Evolutionary conservation across 2,329 filamentous ascomycete genomes (phyloP).

Genomic region (Alternaria angustiovoidea): DNA sequence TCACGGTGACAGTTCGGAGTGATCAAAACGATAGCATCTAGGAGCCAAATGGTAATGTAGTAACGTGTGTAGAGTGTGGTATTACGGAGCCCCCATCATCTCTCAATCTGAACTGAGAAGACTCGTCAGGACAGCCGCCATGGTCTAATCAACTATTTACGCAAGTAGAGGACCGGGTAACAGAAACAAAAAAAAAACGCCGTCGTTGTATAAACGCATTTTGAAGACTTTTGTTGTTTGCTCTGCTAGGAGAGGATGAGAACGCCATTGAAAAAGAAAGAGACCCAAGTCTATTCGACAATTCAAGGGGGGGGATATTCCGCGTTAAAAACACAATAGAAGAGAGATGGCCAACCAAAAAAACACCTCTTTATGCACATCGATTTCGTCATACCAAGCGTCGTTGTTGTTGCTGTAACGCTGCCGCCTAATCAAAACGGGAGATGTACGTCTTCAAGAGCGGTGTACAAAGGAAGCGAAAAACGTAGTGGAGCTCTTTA

Average conservation of each 20-base stretch:
- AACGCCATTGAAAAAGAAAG: slow-evolving; percentile 26
- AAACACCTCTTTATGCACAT: slow-evolving; percentile 49
- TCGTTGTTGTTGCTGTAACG: slow-evolving; percentile 13
- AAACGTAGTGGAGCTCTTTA: slow-evolving; percentile 25
- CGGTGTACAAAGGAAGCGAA: slow-evolving; percentile 39
- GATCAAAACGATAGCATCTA: no score
- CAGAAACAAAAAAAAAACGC: not conserved
- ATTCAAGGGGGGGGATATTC: slow-evolving; percentile 35
- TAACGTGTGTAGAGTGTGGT: slow-evolving; percentile 19
- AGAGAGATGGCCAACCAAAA: slow-evolving; percentile 25
- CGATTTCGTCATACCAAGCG: slow-evolving; percentile 40
- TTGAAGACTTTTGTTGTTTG: slow-evolving; percentile 35
- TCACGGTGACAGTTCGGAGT: no score
- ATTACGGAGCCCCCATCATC: slow-evolving; percentile 21
- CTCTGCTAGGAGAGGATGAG: slow-evolving; percentile 6
- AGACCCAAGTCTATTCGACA: slow-evolving; percentile 26
- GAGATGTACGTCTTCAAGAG: slow-evolving; percentile 34
- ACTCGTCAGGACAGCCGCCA: slow-evolving; percentile 1
- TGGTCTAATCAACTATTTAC: slow-evolving; percentile 24
- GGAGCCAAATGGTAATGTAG: not conserved
- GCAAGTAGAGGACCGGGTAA: not conserved
- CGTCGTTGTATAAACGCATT: slow-evolving; percentile 11
- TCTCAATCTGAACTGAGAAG: not conserved
- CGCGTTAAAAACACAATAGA: slow-evolving; percentile 16
- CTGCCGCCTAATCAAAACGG: slow-evolving; percentile 30